Conservation (phyloP, 1,284 basidiomycete species). For the Austropuccinia psidii region DNA sequence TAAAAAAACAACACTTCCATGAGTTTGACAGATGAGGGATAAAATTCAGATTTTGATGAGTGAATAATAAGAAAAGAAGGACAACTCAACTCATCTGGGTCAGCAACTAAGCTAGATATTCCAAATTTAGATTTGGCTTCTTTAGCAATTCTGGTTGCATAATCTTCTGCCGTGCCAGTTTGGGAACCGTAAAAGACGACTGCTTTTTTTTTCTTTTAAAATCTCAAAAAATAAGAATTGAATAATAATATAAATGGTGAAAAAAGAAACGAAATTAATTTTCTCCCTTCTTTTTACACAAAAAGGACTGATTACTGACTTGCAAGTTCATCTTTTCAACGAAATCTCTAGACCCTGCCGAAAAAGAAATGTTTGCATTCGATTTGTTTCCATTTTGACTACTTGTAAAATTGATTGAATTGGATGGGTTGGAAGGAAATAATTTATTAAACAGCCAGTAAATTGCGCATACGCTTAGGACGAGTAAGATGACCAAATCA, state of each 20-base stretch:
- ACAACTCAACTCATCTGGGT: conserved; percentile 66
- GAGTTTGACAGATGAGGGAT: background rate
- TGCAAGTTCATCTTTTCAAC: conserved; percentile 23
- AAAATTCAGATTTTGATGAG: background rate
- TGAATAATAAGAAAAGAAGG: background rate
- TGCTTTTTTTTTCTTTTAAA: conserved; percentile 66
- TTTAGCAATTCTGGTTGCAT: conserved; percentile 74
- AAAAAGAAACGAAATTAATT: background rate
- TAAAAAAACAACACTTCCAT: background rate
- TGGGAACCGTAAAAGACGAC: conserved; percentile 95
- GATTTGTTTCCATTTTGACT: background rate
- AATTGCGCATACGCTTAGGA: background rate
- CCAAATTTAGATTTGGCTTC: conserved; percentile 88
- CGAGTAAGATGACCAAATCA: background rate
- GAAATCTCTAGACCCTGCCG: conserved; percentile 13
- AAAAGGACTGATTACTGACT: background rate
- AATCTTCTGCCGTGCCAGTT: conserved; percentile 93
- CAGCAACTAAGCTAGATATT: conserved; percentile 82
- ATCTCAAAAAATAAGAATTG: background rate
- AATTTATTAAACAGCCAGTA: conserved; percentile 3
- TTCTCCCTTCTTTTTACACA: background rate
- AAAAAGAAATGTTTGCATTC: background rate
- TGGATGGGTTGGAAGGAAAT: background rate
- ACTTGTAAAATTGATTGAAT: background rate
- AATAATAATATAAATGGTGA: too few relatives aligned